Evolutionary conservation across 257 asterid genomes (phyloP).

Genomic region (Solanum clarkiae): DNA sequence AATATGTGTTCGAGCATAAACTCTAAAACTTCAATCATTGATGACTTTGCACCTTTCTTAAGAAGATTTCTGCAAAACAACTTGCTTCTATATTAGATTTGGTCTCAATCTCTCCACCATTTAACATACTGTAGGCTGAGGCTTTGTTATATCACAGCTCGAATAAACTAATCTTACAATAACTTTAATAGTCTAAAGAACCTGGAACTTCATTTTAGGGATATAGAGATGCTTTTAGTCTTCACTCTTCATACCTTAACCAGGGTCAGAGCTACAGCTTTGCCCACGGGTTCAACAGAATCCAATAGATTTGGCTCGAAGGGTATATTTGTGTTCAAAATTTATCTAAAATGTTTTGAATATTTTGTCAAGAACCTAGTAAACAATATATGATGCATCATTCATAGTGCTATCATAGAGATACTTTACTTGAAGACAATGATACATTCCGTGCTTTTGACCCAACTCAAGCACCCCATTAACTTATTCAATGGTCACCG

Average conservation of each 20-base stretch:
- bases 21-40: background rate
- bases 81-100: too few species aligned
- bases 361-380: background rate
- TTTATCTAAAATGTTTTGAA: background rate
- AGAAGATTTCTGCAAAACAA: too few species aligned
- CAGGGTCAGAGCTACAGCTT: too few species aligned
- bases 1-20: background rate
- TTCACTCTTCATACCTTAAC: background rate
- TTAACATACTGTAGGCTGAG: too few species aligned
- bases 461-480: background rate
- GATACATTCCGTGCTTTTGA: background rate
- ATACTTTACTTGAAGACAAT: background rate
- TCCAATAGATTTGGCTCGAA: background rate
- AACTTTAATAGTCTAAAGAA: background rate
- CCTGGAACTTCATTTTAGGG: background rate
- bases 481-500: background rate
- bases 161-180: background rate
- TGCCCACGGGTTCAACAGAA: background rate
- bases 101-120: too few species aligned
- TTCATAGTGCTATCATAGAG: background rate
- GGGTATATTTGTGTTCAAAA: background rate
- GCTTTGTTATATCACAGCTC: background rate
- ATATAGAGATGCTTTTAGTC: background rate
- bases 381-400: background rate
- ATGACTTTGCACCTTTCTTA: background rate